Base-by-base conservation (phyloP, 192 early-diverging fungal species). In the Linnemannia exigua region DNA sequence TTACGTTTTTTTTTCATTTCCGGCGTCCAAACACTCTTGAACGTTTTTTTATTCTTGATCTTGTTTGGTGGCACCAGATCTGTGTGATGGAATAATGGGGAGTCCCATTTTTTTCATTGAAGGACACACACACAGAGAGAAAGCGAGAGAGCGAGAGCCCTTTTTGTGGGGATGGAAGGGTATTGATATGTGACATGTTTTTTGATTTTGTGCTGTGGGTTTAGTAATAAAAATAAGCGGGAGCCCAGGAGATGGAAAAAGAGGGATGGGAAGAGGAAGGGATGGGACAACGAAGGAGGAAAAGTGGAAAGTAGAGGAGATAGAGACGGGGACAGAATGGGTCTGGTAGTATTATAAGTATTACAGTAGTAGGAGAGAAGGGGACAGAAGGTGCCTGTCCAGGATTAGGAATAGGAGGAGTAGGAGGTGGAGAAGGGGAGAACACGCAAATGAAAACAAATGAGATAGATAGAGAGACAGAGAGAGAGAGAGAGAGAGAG, bases 1-100 rank as follows among this genome's bases (percentile, higher is more conserved):
- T 63, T 63, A 54, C 52, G n/a, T n/a, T 63, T 63, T 50, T 50
- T 50, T 50, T 63, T 63, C 58, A 63, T 63, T 63, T 63, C 58
- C 58, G 58, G 58, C 58, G 58, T 63, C 31, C 58, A 6, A 44
- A 6, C 41, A 0, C 28, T 63, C 28, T 14, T 31, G 58, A 63
- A 31, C 28, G 58, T 63, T 63, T 25, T 63, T 63, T 63, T 63
- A 12, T 25, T 14, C 28, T 25, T n/a, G 54, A 58, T n/a, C n/a
- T 25, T 20, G 54, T 25, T 58, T 58, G 54, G 5, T 20, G 22
- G 54, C 52, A 22, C 19, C 52, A 20, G n/a, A n/a, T n/a, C n/a
- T n/a, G n/a, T 22, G 52, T 54, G 52, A 54, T n/a, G 22, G 58
- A 33, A 44, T 44, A 9, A 44, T 44, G 41, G 9, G 58, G 14